A percentile compares a stretch with the other conserved stretches of the same genome.
These are phyloP conservation scores for Acacia confusa DNA, from an alignment of 306 rosid species.

Conservation along the genomic window DNA sequence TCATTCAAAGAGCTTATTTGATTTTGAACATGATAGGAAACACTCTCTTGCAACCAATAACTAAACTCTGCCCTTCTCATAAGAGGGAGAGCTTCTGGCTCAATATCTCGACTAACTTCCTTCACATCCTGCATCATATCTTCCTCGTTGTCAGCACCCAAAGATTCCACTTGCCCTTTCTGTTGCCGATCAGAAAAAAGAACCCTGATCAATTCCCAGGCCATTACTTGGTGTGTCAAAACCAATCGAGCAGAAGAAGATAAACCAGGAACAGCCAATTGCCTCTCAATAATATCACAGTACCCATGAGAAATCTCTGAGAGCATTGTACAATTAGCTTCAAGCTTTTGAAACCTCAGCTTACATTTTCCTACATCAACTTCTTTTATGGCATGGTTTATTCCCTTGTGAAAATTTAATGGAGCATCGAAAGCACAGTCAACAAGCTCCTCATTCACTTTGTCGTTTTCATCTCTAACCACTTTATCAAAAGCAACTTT, in stretches of 20 bases:
- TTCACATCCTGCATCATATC: conserved; percentile 87
- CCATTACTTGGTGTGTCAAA: conserved; percentile 87
- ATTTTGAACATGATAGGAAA: conserved; percentile 74
- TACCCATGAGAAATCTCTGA: conserved; percentile 78
- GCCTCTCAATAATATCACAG: conserved; percentile 74
- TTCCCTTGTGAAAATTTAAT: conserved; percentile 69
- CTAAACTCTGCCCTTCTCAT: conserved; percentile 95
- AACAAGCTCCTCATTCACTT: conserved; percentile 67
- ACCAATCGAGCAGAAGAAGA: conserved; percentile 56
- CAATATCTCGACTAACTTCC: conserved; percentile 65
- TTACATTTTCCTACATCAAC: conserved; percentile 67
- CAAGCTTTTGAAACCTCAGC: conserved; percentile 75
- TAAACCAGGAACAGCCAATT: conserved; percentile 72
- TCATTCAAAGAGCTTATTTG: conserved; percentile 71
- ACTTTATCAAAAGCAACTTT: conserved; percentile 86
- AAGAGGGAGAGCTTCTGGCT: conserved; percentile 82
- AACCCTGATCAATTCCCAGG: conserved; percentile 94
- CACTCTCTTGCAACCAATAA: conserved; percentile 96
- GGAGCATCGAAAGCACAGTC: conserved; percentile 72
- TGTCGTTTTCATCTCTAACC: conserved; percentile 83
- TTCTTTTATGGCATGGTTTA: conserved; percentile 61
- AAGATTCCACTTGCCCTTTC: conserved; percentile 49
- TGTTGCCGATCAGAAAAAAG: conserved; percentile 78
- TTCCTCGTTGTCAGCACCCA: conserved; percentile 77
- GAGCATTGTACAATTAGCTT: conserved; percentile 57